Evolutionary conservation across 2,329 filamentous ascomycete genomes (phyloP).

Genomic region (Ascomycota sp.): DNA sequence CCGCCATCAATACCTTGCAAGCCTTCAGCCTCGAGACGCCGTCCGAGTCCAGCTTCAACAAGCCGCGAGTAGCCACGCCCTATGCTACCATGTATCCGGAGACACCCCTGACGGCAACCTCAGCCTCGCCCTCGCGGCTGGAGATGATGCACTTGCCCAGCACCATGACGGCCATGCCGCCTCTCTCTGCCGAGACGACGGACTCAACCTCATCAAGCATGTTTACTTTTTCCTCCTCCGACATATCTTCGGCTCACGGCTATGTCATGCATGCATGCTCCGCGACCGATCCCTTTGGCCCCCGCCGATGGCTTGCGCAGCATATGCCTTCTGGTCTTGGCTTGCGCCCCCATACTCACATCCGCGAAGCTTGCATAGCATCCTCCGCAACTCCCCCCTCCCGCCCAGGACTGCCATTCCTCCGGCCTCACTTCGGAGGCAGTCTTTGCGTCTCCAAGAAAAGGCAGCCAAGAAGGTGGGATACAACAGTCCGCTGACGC

Average conservation of each 20-base stretch:
- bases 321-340: not conserved
- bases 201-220: slow-evolving; percentile 19
- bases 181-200: slow-evolving; percentile 30
- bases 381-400: slow-evolving; percentile 45
- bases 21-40: slow-evolving; percentile 12
- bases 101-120: slow-evolving; percentile 31
- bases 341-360: slow-evolving; percentile 30
- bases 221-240: slow-evolving; percentile 25
- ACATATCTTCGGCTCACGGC: slow-evolving; percentile 7
- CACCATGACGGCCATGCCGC: slow-evolving; percentile 38
- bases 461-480: slow-evolving; percentile 34
- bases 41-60: slow-evolving; percentile 11
- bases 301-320: slow-evolving; percentile 2
- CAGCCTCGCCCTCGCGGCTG: slow-evolving; percentile 24
- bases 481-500: slow-evolving; percentile 40
- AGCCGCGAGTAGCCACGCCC: slow-evolving; percentile 19
- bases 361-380: slow-evolving; percentile 38
- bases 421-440: slow-evolving; percentile 30
- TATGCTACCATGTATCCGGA: slow-evolving; percentile 27
- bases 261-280: slow-evolving; percentile 1
- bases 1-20: slow-evolving; percentile 24
- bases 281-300: slow-evolving; percentile 4
- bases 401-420: slow-evolving; percentile 29
- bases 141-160: slow-evolving; percentile 30
- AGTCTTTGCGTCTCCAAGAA: slow-evolving; percentile 32